A percentile compares a stretch with the other conserved stretches of the same genome.
phyloP scores from a whole-genome alignment of 108 stramenopile species.

The Skeletonema potamos region DNA sequence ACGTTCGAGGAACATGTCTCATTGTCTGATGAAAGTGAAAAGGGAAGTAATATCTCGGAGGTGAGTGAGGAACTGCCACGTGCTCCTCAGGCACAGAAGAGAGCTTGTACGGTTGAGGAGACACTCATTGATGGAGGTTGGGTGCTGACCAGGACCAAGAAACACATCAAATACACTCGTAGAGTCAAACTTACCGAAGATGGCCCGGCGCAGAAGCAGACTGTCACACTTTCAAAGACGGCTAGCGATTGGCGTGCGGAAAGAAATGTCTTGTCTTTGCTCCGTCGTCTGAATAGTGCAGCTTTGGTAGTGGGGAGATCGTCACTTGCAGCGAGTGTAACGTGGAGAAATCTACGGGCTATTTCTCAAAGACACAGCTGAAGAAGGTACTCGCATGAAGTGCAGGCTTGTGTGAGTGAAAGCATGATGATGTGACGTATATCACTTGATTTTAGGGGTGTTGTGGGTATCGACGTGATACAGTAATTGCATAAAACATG shows the following conservation, averaged over 20 bases:
- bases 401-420: background rate
- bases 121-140: constrained; percentile 3
- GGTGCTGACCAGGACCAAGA: background rate
- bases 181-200: background rate
- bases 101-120: constrained; percentile 4
- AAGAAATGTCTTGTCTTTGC: background rate
- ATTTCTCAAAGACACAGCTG: background rate
- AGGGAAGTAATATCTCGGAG: background rate
- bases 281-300: background rate
- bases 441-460: too few species aligned
- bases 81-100: background rate
- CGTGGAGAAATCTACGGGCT: background rate
- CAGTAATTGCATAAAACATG: too few species aligned
- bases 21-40: background rate
- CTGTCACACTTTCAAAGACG: constrained; percentile 4
- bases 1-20: background rate
- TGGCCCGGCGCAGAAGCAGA: background rate
- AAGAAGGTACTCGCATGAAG: background rate
- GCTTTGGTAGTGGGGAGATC: background rate
- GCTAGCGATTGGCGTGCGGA: background rate
- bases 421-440: background rate
- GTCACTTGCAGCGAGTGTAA: background rate
- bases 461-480: too few species aligned
- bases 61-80: background rate
- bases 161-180: constrained; percentile 4